Conservation (phyloP, 768 basidiomycete genomes). For the Mycena capillaripes region DNA sequence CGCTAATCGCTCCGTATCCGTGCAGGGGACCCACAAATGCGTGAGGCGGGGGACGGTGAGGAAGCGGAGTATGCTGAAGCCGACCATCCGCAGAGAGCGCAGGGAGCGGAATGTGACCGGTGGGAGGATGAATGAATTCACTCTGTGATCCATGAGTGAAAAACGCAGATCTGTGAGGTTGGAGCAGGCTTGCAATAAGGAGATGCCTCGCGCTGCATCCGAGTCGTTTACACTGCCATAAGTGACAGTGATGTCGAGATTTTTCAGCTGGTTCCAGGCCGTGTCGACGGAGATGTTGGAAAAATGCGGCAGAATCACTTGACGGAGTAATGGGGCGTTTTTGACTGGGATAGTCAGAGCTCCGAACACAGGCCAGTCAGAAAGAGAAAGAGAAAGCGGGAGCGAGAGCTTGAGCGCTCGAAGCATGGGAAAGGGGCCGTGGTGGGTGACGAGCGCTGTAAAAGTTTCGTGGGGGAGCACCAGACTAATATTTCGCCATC, state of each 20-base stretch:
- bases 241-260: not conserved
- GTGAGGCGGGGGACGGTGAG: too few relatives aligned
- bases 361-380: too few relatives aligned
- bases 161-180: too few relatives aligned
- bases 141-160: too few relatives aligned
- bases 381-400: not conserved
- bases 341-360: not conserved
- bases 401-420: not conserved
- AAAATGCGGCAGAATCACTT: not conserved
- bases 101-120: too few relatives aligned
- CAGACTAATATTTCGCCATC: constrained; percentile 7
- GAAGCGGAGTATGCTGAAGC: too few relatives aligned
- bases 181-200: too few relatives aligned
- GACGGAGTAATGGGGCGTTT: constrained; percentile 2
- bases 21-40: too few relatives aligned
- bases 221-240: too few relatives aligned
- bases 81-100: too few relatives aligned
- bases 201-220: too few relatives aligned
- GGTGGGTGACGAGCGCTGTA: not conserved
- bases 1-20: too few relatives aligned
- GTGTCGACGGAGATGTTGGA: not conserved
- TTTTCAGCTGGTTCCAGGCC: constrained; percentile 8
- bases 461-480: not conserved
- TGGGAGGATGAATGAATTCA: not conserved
- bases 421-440: constrained; percentile 14